Percentiles rank a stretch among this genome's conserved stretches.
These are phyloP conservation scores for Chrysoporthe austroafricana DNA, from an alignment of 2,329 filamentous ascomycete species.

Conservation along the genomic window DNA sequence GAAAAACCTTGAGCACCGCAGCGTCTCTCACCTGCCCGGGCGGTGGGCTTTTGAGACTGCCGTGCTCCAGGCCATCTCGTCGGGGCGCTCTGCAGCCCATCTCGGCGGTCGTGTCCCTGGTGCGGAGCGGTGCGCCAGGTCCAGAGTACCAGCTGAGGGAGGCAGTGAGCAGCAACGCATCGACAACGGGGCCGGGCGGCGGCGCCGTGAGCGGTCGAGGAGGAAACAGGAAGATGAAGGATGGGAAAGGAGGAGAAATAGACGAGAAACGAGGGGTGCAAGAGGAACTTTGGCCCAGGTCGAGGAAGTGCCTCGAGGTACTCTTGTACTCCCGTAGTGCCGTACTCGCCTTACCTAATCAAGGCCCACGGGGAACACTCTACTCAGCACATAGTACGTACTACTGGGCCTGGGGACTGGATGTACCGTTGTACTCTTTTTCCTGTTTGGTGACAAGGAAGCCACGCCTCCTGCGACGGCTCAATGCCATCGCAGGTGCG, in stretches of 20 bases:
- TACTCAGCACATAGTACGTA: background rate
- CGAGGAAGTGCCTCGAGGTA: conserved; percentile 10
- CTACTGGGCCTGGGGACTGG: background rate
- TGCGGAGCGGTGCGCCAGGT: conserved; percentile 7
- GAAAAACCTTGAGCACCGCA: background rate
- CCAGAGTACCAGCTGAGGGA: conserved; percentile 2
- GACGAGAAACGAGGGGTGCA: conserved; percentile 3
- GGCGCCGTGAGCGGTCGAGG: background rate
- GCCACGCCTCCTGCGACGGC: background rate
- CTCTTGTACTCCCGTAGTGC: conserved; percentile 4
- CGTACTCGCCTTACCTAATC: conserved; percentile 16
- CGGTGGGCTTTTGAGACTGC: background rate
- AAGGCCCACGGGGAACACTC: background rate
- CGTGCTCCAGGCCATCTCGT: background rate
- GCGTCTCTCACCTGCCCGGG: background rate
- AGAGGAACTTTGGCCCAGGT: conserved; percentile 8
- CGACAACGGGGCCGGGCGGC: background rate
- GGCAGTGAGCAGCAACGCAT: background rate
- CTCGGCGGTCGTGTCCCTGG: background rate
- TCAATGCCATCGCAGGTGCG: no score
- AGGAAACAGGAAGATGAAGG: background rate
- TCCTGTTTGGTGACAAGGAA: conserved; percentile 1
- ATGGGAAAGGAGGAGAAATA: conserved; percentile 1
- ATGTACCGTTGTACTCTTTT: no score
- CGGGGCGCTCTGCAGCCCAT: background rate